These are phyloP conservation scores for Rosa persica DNA, from an alignment of 306 rosid genomes.

Conservation along the genomic window DNA sequence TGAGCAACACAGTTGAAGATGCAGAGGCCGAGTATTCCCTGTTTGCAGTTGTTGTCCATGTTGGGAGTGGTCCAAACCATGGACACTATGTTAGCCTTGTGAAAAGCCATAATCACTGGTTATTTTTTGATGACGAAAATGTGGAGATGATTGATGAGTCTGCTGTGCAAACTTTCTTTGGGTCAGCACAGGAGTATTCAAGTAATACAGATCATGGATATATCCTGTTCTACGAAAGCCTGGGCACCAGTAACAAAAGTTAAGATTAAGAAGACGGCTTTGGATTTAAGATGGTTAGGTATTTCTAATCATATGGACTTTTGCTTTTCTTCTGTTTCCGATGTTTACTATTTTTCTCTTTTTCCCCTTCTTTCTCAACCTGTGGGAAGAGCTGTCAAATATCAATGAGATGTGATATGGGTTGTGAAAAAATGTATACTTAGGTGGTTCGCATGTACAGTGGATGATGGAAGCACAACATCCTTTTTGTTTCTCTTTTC, in stretches of 20 bases:
- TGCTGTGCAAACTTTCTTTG: constrained; percentile 98
- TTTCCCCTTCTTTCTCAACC: constrained; percentile 47
- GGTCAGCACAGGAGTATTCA: constrained; percentile 95
- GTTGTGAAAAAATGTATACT: constrained; percentile 70
- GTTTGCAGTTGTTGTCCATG: constrained; percentile 96
- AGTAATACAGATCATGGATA: constrained; percentile 96
- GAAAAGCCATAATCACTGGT: constrained; percentile 99
- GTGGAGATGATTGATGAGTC: constrained; percentile 99
- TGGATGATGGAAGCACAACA: constrained; percentile 55
- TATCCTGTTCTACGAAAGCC: constrained; percentile 95
- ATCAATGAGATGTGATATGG: constrained; percentile 50
- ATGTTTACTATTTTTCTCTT: constrained; percentile 35
- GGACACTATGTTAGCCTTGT: constrained; percentile 99
- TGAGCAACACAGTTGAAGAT: constrained; percentile 89
- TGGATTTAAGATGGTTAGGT: constrained; percentile 39
- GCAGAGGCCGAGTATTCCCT: constrained; percentile 88
- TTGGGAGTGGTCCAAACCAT: constrained; percentile 98
- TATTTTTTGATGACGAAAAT: constrained; percentile 96
- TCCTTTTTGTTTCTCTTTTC: constrained; percentile 33
- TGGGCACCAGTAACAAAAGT: constrained; percentile 59
- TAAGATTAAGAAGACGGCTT: constrained; percentile 47
- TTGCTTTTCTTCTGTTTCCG: constrained; percentile 42
- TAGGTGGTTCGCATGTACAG: constrained; percentile 85
- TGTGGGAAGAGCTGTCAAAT: constrained; percentile 63
- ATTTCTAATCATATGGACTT: constrained; percentile 43